Evolutionary conservation across 192 early-diverging fungal genomes (phyloP), one percentile per base, ranked within the genome.

Genomic region (Diversispora eburnea): DNA sequence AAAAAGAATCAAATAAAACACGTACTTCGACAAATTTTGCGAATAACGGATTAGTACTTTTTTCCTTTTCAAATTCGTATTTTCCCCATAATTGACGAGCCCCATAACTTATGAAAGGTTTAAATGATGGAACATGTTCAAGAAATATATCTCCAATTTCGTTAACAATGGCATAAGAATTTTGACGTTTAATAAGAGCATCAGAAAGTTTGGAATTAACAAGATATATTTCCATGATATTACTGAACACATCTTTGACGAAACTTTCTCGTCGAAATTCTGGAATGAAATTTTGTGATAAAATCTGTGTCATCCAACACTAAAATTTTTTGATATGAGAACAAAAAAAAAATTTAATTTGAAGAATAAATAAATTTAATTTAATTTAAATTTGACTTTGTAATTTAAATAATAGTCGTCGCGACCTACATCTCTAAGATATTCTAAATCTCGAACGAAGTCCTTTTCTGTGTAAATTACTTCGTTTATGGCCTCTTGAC

Each of bases 401-500:
- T 33, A 33, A 2, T 47, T 47, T 56, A 55, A 13, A 48, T 15
- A 64, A 71, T 15, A 2, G 22, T 46, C 10, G n/a, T 51, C 10
- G 7, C 25, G 19, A 65, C 77, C 45, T 81, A 92, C 91, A 71
- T 87, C 88, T 77, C 91, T 84, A 12, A 98, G 79, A 45, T 92
- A 86, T 63, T 88, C 88, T 49, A 98, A 81, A 64, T 98, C 95
- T 56, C 86, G 85, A 46, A 97, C 92, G 85, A 94, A 99, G 76
- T 97, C 92, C 70, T 89, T 89, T 76, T 99, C 93, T 5, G 91
- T 95, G 52, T 93, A 88, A 43, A 97, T 91, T 57, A 97, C 72
- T 81, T 99, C 97, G 76, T 90, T 97, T 76, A 99, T 93, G 48
- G 88, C 86, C 80, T 99, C 95, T 76, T 99, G 97, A 0, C 96